Evolutionary conservation across 306 rosid genomes (phyloP).

Genomic region (Corylus avellana): DNA sequence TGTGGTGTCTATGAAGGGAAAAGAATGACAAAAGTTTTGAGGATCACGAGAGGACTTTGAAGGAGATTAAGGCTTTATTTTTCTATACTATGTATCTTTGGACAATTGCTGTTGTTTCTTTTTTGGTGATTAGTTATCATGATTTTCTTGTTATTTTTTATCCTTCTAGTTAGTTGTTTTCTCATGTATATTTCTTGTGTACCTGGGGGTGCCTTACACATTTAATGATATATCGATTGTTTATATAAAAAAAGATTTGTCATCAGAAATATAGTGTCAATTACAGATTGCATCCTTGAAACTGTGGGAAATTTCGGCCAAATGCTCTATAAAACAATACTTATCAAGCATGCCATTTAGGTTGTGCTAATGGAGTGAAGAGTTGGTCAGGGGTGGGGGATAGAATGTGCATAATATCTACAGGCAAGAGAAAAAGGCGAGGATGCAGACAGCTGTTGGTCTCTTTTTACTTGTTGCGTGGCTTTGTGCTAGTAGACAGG

Average conservation of each 20-base stretch:
- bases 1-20: no score
- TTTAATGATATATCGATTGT: no score
- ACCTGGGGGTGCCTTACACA: no score
- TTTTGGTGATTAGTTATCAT: no score
- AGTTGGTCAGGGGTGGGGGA: not conserved
- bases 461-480: not conserved
- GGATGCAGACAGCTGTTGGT: not conserved
- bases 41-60: no score
- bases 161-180: no score
- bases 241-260: not conserved
- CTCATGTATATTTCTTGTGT: no score
- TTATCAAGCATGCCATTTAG: not conserved
- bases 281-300: not conserved
- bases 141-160: no score
- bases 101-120: no score
- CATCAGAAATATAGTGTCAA: not conserved
- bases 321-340: not conserved
- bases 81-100: no score
- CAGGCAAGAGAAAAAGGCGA: not conserved
- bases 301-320: not conserved
- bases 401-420: not conserved
- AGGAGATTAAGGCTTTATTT: no score
- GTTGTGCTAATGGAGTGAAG: not conserved
- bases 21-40: no score
- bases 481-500: not conserved